phyloP scores from a whole-genome alignment of 371 early-diverging fungal genomes.

The Mucor indicus region DNA sequence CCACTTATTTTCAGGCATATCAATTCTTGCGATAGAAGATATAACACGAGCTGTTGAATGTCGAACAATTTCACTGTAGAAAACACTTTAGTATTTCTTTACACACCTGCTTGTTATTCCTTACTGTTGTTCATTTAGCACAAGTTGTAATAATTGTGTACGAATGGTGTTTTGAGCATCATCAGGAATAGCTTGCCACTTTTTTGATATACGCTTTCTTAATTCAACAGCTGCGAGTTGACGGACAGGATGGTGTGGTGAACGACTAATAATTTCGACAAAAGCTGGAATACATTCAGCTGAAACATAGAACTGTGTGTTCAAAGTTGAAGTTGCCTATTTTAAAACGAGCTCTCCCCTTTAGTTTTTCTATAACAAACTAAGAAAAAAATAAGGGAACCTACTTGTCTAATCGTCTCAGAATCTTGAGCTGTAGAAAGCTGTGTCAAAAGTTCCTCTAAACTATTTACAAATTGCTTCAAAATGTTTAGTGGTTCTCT shows the following conservation, averaged over 20 bases:
- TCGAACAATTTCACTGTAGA: conserved; percentile 68
- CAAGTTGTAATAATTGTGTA: conserved; percentile 61
- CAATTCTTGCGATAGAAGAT: conserved; percentile 81
- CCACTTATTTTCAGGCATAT: conserved; percentile 79
- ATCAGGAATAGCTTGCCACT: conserved; percentile 68
- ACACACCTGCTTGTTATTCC: neutral
- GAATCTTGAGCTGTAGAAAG: conserved; percentile 47
- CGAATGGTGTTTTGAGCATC: conserved; percentile 56
- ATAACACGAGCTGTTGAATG: conserved; percentile 84
- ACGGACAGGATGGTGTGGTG: conserved; percentile 63
- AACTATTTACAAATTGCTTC: conserved; percentile 46
- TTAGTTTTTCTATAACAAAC: no score
- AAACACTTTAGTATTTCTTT: no score
- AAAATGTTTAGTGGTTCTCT: no score
- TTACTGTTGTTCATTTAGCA: conserved; percentile 71
- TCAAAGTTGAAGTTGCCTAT: conserved; percentile 66
- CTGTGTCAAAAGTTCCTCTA: conserved; percentile 46
- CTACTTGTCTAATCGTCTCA: conserved; percentile 48
- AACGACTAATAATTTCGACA: conserved; percentile 58
- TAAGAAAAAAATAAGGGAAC: no score
- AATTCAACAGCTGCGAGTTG: conserved; percentile 91
- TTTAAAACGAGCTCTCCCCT: no score
- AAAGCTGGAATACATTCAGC: conserved; percentile 72
- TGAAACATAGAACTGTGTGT: conserved; percentile 63
- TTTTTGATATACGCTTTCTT: conserved; percentile 70